Base-by-base conservation (phyloP, 2,329 filamentous ascomycete genomes). In the Diaporthe vaccinii region DNA sequence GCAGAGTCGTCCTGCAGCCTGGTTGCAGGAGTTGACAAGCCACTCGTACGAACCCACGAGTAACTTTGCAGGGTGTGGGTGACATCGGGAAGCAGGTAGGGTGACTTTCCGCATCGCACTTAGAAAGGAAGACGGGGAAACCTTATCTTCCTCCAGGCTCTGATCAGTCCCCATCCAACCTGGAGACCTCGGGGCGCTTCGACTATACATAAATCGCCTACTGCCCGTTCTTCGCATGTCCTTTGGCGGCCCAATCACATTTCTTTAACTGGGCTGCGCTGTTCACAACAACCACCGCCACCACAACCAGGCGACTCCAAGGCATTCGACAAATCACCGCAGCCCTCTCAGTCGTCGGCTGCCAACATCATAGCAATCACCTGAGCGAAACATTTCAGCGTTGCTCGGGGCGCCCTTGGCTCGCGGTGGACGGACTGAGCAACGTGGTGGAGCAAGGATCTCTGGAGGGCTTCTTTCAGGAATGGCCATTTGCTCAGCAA, bases 401-500 rank as follows among this genome's bases (percentile, higher is more conserved):
- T 62, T 73, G 58, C 25, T 62, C 25, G 58, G 46, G 44, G 8
- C 25, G 46, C 44, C 25, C 10, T 41, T 53, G 73, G 59, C 53
- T 70, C 49, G 73, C 61, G 75, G 69, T 53, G 73, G 69, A 61
- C 36, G 46, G 36, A 44, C 31, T 51, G 55, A 51, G 39, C 8
- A 39, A 14, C 17, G 55, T 39, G 61, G 68, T 46, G 53, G 69
- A 51, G 57, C 41, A 28, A 67, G 72, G 57, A 49, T 53, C 46
- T 65, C 65, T 46, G 62, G 31, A 46, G 31, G 28, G 46, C 39
- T 73, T 57, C 59, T 75, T 55, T 73, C 68, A 75, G 75, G 75
- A 75, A 76, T 76, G 75, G 75, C 75, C 73, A 76, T 75, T 70
- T 76, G 75, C 49, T 75, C 75, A 28, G 34, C 75, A 67, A 73